Evolutionary conservation across 169 alveolate genomes (phyloP), one percentile per base, ranked within the genome.

Genomic region (Eimeria zaria): DNA sequence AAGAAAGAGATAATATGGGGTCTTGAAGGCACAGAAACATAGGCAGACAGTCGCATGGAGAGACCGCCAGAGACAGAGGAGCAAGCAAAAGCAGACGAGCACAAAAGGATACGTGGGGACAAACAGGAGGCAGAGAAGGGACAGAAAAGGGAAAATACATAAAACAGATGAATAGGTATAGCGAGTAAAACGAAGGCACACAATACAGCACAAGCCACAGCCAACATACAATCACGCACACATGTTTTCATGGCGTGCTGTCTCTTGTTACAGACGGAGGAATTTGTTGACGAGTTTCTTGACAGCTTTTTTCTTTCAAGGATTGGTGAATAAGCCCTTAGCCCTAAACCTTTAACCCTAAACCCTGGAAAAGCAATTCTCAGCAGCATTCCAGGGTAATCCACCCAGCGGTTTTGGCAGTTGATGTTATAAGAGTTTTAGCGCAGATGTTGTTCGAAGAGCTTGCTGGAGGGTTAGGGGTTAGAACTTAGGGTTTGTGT

Each of bases 221-320:
- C 27, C 18, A 55, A 14, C 18, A 14, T 55, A 55, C 11, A 55
- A 55, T 55, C 11, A 11, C 18, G 11, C 18, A 11, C 67, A 55
- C 27, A 55, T 55, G 27, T 55, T 55, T 18, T 55, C 67, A 14
- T 55, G 67, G n/a, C n/a, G n/a, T n/a, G n/a, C n/a, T n/a, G n/a
- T n/a, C n/a, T 22, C 36, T 44, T 9, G 60, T 51, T 55, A 64
- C 96, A 91, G 96, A 91, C 96, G 58, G 90, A 91, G 51, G 81
- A 39, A 24, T 91, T 91, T 30, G 91, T 91, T 3, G 90, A 91
- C 30, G 96, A 91, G 30, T 91, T 91, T 41, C 90, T 91, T 24
- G 81, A 91, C 27, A 44, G 83, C 39, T 91, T 92, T 44, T 92
- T 92, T 44, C 96, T 92, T 69, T 92, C 96, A 3, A 74, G 91